Conservation (phyloP, 306 rosid genomes). For the Dryas octopetala region DNA sequence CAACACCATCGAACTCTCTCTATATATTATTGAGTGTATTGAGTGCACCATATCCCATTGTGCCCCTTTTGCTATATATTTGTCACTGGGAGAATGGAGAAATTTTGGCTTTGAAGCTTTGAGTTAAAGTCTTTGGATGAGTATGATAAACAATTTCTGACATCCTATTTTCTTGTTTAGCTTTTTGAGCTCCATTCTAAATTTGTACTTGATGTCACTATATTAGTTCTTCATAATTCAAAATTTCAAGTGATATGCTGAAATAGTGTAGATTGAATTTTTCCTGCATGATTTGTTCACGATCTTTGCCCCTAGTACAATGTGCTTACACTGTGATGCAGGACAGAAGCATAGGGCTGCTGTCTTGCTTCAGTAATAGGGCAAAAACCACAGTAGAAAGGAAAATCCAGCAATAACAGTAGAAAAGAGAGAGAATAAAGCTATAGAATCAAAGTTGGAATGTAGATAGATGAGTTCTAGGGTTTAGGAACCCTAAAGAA, state of each 20-base stretch:
- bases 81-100: constrained; percentile 21
- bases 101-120: constrained; percentile 19
- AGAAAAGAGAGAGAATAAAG: too few species aligned
- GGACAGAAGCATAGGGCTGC: too few species aligned
- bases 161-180: background rate
- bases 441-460: too few species aligned
- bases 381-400: too few species aligned
- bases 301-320: background rate
- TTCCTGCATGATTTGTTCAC: background rate
- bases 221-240: background rate
- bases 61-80: constrained; percentile 13
- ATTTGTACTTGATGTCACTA: background rate
- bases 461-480: too few species aligned
- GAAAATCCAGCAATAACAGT: too few species aligned
- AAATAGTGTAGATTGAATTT: background rate
- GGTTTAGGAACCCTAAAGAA: too few species aligned
- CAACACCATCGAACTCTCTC: constrained; percentile 93
- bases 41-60: constrained; percentile 27
- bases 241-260: background rate
- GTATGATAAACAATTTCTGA: background rate
- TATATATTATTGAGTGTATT: constrained; percentile 75
- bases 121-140: constrained; percentile 20
- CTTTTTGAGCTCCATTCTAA: background rate
- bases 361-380: too few species aligned
- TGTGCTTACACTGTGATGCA: background rate